Conservation (phyloP, 345 rosid genomes). For the Microthlaspi erraticum region DNA sequence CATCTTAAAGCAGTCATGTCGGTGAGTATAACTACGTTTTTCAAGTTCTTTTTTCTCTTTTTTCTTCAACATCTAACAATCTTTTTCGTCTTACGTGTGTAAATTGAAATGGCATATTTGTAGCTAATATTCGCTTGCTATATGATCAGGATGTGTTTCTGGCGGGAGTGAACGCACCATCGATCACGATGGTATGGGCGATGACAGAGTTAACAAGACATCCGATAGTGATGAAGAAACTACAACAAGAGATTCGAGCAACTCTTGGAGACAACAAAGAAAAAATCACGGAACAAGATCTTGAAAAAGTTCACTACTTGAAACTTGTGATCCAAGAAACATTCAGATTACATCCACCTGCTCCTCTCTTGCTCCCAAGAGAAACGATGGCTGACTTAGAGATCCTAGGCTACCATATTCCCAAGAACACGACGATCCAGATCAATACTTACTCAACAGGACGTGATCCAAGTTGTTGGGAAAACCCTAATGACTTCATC, state of each 20-base stretch:
- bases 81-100: background rate
- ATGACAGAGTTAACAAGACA: conserved; percentile 60
- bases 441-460: conserved; percentile 58
- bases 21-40: conserved; percentile 42
- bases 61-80: background rate
- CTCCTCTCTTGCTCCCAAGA: conserved; percentile 53
- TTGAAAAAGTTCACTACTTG: conserved; percentile 47
- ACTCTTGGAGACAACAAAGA: conserved; percentile 40
- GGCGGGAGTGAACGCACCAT: conserved; percentile 56
- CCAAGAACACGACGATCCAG: conserved; percentile 46
- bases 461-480: conserved; percentile 54
- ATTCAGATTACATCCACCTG: conserved; percentile 61
- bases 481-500: conserved; percentile 47
- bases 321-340: conserved; percentile 59
- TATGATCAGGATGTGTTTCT: conserved; percentile 50
- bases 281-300: conserved; percentile 42
- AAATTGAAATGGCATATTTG: background rate
- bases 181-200: conserved; percentile 57
- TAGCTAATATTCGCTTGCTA: background rate
- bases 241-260: conserved; percentile 55
- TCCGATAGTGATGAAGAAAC: conserved; percentile 61
- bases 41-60: background rate
- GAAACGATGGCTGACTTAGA: conserved; percentile 44
- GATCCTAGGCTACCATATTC: conserved; percentile 51
- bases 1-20: conserved; percentile 57